Evolutionary conservation across 2,329 filamentous ascomycete species (phyloP).

Genomic region (Sporothrix brunneoviolacea): DNA sequence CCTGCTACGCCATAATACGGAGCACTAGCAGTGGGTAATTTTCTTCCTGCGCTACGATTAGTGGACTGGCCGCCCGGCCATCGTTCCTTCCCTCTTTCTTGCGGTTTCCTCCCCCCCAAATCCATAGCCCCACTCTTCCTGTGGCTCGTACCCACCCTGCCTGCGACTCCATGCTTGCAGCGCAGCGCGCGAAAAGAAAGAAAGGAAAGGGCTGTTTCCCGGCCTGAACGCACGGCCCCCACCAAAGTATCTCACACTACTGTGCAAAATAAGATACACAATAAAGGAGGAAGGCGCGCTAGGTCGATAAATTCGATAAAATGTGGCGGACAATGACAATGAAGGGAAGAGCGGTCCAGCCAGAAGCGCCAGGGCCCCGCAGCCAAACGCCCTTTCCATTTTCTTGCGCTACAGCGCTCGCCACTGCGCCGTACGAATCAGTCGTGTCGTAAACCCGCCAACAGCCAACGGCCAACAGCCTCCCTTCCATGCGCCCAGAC

Average conservation of each 20-base stretch:
- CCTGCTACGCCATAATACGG: background rate
- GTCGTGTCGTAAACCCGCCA: too few species aligned
- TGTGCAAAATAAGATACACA: slow-evolving; percentile 8
- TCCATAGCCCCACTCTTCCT: slow-evolving; percentile 3
- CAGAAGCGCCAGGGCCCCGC: too few species aligned
- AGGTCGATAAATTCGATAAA: slow-evolving; percentile 11
- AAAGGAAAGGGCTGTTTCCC: slow-evolving; percentile 1
- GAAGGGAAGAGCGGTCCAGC: too few species aligned
- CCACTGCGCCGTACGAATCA: too few species aligned
- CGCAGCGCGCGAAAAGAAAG: background rate
- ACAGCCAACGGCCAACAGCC: too few species aligned
- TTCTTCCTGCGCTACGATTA: slow-evolving; percentile 5
- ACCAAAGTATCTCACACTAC: slow-evolving; percentile 8
- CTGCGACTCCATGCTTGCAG: slow-evolving; percentile 7
- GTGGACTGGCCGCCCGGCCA: too few species aligned
- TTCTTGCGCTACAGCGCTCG: too few species aligned
- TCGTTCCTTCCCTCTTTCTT: background rate
- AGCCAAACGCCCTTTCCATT: too few species aligned
- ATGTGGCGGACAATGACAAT: too few species aligned
- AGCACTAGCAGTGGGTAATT: background rate
- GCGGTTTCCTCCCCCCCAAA: background rate
- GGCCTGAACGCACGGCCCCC: slow-evolving; percentile 13
- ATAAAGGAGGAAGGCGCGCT: background rate
- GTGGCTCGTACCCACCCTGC: slow-evolving; percentile 4
- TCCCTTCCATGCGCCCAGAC: too few species aligned